phyloP scores from a whole-genome alignment of 208 protist genomes.

The Trypanosoma mega region DNA sequence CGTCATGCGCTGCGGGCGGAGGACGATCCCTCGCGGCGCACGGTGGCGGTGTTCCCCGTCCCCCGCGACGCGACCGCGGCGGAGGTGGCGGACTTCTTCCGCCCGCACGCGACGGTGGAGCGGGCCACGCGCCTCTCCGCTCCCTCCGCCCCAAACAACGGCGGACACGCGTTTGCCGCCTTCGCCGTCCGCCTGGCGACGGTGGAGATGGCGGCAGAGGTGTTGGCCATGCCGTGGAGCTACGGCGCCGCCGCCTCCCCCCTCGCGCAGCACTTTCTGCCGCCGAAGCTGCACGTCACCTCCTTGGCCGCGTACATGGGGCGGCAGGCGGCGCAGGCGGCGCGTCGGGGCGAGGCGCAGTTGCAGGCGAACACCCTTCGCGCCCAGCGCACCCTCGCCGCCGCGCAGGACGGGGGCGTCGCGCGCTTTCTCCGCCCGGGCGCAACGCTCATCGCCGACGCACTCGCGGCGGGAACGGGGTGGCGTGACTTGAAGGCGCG shows the following conservation, averaged over 20 bases:
- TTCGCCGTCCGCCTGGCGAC: constrained; percentile 27
- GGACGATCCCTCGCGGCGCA: constrained; percentile 30
- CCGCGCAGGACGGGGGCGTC: constrained; percentile 4
- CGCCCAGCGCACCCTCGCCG: constrained; percentile 30
- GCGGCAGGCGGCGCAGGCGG: constrained; percentile 6
- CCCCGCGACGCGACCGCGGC: constrained; percentile 22
- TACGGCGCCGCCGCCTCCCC: constrained; percentile 22
- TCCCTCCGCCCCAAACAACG: constrained; percentile 16
- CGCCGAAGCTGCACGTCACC: constrained; percentile 20
- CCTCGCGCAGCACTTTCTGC: constrained; percentile 33
- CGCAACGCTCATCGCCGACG: constrained; percentile 29
- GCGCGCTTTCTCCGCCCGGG: constrained; percentile 27
- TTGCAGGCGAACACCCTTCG: constrained; percentile 29
- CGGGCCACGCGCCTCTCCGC: neutral
- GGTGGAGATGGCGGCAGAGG: constrained; percentile 10
- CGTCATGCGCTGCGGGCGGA: constrained; percentile 20
- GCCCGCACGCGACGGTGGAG: constrained; percentile 18
- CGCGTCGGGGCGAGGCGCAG: constrained; percentile 21
- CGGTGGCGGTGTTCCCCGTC: constrained; percentile 31
- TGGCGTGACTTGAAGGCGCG: constrained; percentile 35
- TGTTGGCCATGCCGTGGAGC: constrained; percentile 5
- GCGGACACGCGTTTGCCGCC: neutral
- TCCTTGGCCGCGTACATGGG: constrained; percentile 16
- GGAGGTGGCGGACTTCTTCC: constrained; percentile 29
- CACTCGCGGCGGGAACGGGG: constrained; percentile 19